Base-by-base conservation (phyloP, 179 eudicot species). In the Spergularia azorica region DNA sequence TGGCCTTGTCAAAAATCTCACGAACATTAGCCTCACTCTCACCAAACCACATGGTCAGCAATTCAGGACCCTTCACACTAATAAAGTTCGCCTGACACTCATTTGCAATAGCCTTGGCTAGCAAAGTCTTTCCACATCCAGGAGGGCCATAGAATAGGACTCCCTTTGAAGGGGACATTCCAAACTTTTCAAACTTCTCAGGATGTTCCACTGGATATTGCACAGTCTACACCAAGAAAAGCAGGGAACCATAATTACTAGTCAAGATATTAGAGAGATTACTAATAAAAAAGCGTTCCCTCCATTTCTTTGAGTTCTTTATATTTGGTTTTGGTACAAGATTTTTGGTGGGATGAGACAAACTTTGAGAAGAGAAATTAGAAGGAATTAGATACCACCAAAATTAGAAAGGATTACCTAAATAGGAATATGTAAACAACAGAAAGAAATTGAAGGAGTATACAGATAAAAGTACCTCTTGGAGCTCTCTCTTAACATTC, bases 171-270 rank as follows among this genome's bases (percentile, higher is more conserved):
- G 97, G 97, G 54, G 95, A 90, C 97, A 92, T 92, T 50, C 97
- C 97, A 82, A 92, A 92, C 63, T 92, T 92, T 84, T 92, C 97
- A 70, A 92, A 92, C 73, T 92, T 92, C 85, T 92, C 97, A 4
- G 97, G 97, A 80, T 92, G 97, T 79, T 92, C 97, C 84, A 92
- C 97, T 6, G 97, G 97, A 74, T 92, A 92, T 89, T 92, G 97
- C 79, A 92, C 97, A 81, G 97, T 92, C 97, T 92, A 75, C 17
- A 48, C 63, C 26, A 75, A 17, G n/a, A 59, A 41, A 21, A 6
- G 50, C n/a, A 20, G 57, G 1, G 59, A 46, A 39, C 26, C 17
- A 58, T 13, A 17, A 62, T 57, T 12, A 15, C 36, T n/a, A 13
- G 71, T 41, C 26, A 20, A 26, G 32, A 26, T 26, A 26, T 26